A percentile compares a stretch with the other conserved stretches of the same genome.
phyloP scores from a whole-genome alignment of 1,139 yeast genomes.

The Meyerozyma guilliermondii region DNA sequence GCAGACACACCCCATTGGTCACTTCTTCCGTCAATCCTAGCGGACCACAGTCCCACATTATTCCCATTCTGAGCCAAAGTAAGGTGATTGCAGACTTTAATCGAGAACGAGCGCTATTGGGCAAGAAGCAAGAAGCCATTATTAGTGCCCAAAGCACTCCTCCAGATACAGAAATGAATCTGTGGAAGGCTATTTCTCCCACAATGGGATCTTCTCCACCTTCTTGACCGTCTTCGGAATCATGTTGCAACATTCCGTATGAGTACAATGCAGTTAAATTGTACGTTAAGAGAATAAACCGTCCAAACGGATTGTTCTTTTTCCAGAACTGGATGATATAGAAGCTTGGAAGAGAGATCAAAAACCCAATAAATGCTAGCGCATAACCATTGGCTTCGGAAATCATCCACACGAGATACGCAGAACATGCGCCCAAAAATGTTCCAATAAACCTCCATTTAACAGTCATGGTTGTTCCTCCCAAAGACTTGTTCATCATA shows the following conservation, averaged over 20 bases:
- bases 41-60: conserved; percentile 72
- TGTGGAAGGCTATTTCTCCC: conserved; percentile 73
- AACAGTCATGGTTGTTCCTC: conserved; percentile 78
- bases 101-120: conserved; percentile 70
- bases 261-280: conserved; percentile 77
- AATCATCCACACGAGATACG: conserved; percentile 53
- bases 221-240: conserved; percentile 61
- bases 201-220: conserved; percentile 69
- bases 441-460: conserved; percentile 77
- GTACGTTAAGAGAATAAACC: conserved; percentile 72
- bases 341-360: conserved; percentile 61
- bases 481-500: conserved; percentile 83
- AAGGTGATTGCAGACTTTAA: conserved; percentile 60
- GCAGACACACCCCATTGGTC: conserved; percentile 7
- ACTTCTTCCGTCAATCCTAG: conserved; percentile 26
- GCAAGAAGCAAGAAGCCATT: conserved; percentile 60
- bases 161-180: conserved; percentile 65
- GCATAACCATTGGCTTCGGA: conserved; percentile 55
- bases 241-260: conserved; percentile 59
- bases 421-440: conserved; percentile 60
- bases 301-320: conserved; percentile 57
- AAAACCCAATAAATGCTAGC: conserved; percentile 53
- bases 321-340: conserved; percentile 66
- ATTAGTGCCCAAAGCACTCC: conserved; percentile 78
- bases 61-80: conserved; percentile 75